A percentile compares a stretch with the other conserved stretches of the same genome.
Conservation (phyloP, 768 basidiomycete genomes). For the Tricholoma saponaceum region DNA sequence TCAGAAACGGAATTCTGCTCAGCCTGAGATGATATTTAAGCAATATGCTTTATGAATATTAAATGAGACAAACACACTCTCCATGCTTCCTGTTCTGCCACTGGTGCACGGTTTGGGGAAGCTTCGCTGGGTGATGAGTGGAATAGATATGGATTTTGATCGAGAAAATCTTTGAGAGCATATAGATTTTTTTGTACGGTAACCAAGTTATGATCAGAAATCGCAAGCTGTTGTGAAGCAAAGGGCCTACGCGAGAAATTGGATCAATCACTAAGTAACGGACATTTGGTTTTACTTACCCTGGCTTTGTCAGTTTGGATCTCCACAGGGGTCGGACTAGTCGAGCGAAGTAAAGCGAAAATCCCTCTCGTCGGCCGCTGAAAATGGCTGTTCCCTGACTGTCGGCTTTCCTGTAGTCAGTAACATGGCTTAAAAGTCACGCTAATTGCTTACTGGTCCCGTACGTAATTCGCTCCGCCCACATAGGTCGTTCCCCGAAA, state of each 20-base stretch:
- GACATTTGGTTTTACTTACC: constrained; percentile 36
- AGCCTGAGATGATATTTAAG: constrained; percentile 41
- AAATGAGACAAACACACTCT: constrained; percentile 47
- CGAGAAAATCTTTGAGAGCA: constrained; percentile 71
- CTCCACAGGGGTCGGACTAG: constrained; percentile 88
- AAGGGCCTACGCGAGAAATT: constrained; percentile 27
- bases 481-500: constrained; percentile 78
- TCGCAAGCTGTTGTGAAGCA: constrained; percentile 52
- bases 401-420: constrained; percentile 39
- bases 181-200: constrained; percentile 78
- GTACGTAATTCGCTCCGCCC: constrained; percentile 74
- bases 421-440: constrained; percentile 1
- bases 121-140: constrained; percentile 75
- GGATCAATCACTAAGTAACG: neutral
- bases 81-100: constrained; percentile 84
- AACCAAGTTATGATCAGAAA: constrained; percentile 59
- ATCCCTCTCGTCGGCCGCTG: constrained; percentile 85
- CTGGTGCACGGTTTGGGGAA: constrained; percentile 49
- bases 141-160: constrained; percentile 82
- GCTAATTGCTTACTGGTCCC: constrained; percentile 52
- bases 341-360: constrained; percentile 83
- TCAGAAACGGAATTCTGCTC: constrained; percentile 83
- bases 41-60: neutral
- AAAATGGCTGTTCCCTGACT: constrained; percentile 72
- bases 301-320: constrained; percentile 61